Evolutionary conservation across 192 early-diverging fungal species (phyloP).

Genomic region (Rhizophagus prolifer): DNA sequence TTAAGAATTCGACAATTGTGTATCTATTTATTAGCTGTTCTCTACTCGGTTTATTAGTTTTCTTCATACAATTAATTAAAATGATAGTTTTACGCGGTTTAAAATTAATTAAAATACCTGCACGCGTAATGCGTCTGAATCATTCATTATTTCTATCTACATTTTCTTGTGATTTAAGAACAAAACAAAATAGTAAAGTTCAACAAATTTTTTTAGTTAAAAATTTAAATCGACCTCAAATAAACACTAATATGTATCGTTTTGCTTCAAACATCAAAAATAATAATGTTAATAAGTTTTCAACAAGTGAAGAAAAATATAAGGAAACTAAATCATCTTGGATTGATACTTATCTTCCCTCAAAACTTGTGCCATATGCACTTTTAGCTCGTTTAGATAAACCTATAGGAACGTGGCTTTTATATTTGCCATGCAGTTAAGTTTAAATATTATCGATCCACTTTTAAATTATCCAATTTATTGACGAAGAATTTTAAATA

Average conservation of each 20-base stretch:
- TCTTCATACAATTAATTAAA: too few relatives aligned
- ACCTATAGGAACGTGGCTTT: slow-evolving; percentile 89
- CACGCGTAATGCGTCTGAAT: too few relatives aligned
- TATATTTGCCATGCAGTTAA: slow-evolving; percentile 88
- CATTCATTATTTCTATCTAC: not conserved
- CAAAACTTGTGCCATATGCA: slow-evolving; percentile 64
- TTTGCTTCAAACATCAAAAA: not conserved
- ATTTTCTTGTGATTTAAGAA: not conserved
- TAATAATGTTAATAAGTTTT: not conserved
- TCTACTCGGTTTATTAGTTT: too few relatives aligned
- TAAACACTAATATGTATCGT: not conserved
- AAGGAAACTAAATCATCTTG: slow-evolving; percentile 27
- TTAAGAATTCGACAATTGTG: too few relatives aligned
- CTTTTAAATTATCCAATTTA: not conserved
- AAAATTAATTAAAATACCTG: not conserved
- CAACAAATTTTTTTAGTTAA: not conserved
- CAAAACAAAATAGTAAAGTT: not conserved
- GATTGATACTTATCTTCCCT: slow-evolving; percentile 54
- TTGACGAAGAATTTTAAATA: slow-evolving; percentile 32
- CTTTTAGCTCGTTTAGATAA: slow-evolving; percentile 82
- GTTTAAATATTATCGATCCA: not conserved
- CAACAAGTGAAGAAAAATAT: not conserved
- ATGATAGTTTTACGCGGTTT: too few relatives aligned
- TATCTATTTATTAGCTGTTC: too few relatives aligned
- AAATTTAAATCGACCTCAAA: not conserved